Evolutionary conservation across 2,329 filamentous ascomycete species (phyloP).

Genomic region (Simplicillium aogashimaense): DNA sequence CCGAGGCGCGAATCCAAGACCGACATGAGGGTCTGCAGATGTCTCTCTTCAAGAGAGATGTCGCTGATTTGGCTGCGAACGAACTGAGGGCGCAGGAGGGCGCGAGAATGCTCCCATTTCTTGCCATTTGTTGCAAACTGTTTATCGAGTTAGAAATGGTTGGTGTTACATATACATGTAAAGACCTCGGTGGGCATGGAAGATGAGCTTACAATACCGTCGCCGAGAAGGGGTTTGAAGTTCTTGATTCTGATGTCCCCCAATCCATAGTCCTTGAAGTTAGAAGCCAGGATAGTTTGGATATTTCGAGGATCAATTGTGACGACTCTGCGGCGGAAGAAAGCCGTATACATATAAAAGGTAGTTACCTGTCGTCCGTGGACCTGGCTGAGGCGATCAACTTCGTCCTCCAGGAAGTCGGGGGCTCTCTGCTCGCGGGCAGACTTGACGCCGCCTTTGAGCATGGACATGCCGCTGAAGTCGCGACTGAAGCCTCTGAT

Average conservation of each 20-base stretch:
- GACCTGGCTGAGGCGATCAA: neutral
- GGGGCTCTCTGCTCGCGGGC: neutral
- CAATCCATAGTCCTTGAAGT: constrained; percentile 17
- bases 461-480: neutral
- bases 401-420: neutral
- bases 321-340: constrained; percentile 11
- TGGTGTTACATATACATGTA: no score
- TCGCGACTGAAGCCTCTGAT: neutral
- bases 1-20: constrained; percentile 18
- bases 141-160: neutral
- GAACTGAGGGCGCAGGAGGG: constrained; percentile 30
- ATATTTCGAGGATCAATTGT: constrained; percentile 18
- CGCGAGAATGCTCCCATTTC: constrained; percentile 25
- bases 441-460: neutral
- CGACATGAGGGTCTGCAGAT: constrained; percentile 22
- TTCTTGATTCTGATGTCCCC: constrained; percentile 14
- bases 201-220: constrained; percentile 19
- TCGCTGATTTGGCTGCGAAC: constrained; percentile 31
- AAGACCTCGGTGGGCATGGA: neutral
- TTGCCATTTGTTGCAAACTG: constrained; percentile 24
- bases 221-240: constrained; percentile 30
- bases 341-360: neutral
- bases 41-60: constrained; percentile 27
- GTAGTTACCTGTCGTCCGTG: neutral
- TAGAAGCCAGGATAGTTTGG: constrained; percentile 16